Evolutionary conservation across 2,329 filamentous ascomycete genomes (phyloP), one percentile per base, ranked within the genome.

Genomic region (Botrytis pseudocinerea): DNA sequence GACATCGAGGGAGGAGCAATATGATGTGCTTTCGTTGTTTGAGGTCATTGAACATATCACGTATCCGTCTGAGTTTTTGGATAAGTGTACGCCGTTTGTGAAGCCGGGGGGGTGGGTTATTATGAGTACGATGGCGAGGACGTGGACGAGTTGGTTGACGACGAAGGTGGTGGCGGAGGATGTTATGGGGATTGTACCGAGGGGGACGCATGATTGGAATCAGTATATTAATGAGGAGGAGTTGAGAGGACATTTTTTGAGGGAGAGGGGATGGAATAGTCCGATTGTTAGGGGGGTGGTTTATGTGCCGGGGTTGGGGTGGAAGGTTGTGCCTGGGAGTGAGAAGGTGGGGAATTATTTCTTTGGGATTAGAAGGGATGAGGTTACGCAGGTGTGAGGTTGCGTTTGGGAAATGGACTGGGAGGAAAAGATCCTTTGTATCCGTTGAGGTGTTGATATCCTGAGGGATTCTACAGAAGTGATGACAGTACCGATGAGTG

Each of bases 321-420:
- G 96, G 96, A 94, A 88, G 83, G 89, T 93, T 81, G 90, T 98
- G 7, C 82, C 83, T 38, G 93, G 93, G 4, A 92, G 94, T 78
- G 95, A 98, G 84, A 90, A 89, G 80, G 89, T 93, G 80, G 95
- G 95, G 16, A 99, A 99, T 82, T 99, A 98, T 84, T 98, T 99
- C 82, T 97, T 98, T 82, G 96, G 89, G 14, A 90, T 97, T 61
- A 89, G 91, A 83, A 91, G 85, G 80, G 83, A 82, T 74, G 70
- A 74, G 60, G 40, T 70, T 57, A 68, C 38, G 2, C 48, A 42
- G 35, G 65, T 68, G 38, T 68, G 28, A 48, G 14, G 5, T 38
- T 25, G 57, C 38, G 57, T 38, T 20, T 60, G 20, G 38, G 22
- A 20, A 54, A 54, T 54, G 48, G 22, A 10, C 10, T 61, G 35